Conservation (phyloP, 2,329 filamentous ascomycete species). For the Beauveria medogensis region DNA sequence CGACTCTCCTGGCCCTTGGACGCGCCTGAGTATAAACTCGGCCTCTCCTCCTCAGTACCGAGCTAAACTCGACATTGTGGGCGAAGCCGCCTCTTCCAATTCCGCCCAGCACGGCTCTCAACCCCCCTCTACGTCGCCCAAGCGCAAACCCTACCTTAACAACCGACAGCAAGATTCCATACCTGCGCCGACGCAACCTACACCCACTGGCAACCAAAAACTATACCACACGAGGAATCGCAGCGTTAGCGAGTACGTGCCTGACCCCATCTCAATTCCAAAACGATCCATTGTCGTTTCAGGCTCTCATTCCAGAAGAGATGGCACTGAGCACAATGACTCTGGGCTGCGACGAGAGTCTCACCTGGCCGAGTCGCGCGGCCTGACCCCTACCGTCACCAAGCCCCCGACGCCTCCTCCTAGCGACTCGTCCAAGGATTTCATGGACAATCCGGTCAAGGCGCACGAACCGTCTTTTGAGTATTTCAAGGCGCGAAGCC, state of each 20-base stretch:
- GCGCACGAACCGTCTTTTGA: constrained; percentile 40
- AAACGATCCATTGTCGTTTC: constrained; percentile 69
- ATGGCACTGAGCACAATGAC: constrained; percentile 31
- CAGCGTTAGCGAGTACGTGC: constrained; percentile 82
- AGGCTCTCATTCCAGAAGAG: constrained; percentile 43
- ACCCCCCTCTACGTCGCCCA: constrained; percentile 31
- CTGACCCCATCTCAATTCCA: constrained; percentile 59
- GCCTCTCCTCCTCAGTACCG: constrained; percentile 31
- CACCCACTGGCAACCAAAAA: not conserved
- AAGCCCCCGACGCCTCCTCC: constrained; percentile 74
- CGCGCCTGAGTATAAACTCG: constrained; percentile 40
- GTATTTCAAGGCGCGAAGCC: constrained; percentile 61
- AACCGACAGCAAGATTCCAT: constrained; percentile 15
- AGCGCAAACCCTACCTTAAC: constrained; percentile 44
- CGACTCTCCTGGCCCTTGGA: constrained; percentile 62
- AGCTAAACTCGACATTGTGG: constrained; percentile 18
- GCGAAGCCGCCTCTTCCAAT: constrained; percentile 23
- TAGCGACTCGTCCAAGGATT: constrained; percentile 57
- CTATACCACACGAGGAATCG: constrained; percentile 58
- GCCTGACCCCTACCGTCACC: constrained; percentile 52
- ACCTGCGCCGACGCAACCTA: not conserved
- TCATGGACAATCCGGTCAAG: constrained; percentile 32
- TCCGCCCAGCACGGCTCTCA: constrained; percentile 29
- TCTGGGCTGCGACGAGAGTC: constrained; percentile 62
- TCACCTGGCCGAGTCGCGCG: constrained; percentile 70